Evolutionary conservation across 441 rosid genomes (phyloP), one percentile per base, ranked within the genome.

Genomic region (Aquilaria agallochum): DNA sequence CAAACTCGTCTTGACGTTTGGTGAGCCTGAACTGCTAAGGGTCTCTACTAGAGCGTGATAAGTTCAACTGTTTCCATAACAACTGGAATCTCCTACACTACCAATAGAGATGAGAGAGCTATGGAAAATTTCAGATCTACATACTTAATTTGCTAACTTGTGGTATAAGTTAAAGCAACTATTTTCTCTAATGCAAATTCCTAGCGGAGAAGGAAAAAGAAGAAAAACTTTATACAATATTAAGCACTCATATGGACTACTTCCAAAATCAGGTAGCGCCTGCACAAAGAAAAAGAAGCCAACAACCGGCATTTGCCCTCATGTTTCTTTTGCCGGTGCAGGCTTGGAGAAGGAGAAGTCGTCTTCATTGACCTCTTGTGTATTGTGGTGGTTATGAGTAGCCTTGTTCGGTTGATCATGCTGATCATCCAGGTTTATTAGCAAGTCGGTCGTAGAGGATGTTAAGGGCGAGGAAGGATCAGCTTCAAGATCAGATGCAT

Each of bases 401-500:
- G 72, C 54, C 63, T 75, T 82, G 2, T 64, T 58, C 13, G 34
- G 75, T n/a, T 62, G 65, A 27, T 67, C 76, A 65, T 69, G 62
- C 42, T 36, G 42, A 11, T n/a, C 53, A 46, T 80, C 80, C 31
- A 72, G 80, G 60, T 65, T 69, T 40, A 79, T 50, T 48, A 76
- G 67, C 62, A 77, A 77, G 63, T 73, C 74, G 55, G 62, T 4
- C 0, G 68, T 53, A 9, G 45, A 40, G 9, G 87, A 65, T 13
- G 83, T 53, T 42, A 66, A 42, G n/a, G 86, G 92, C 53, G 89
- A 81, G 59, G 72, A 60, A 3, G 80, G 63, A 31, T 85, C 92
- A 1, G 81, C 78, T 60, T 94, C 98, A 13, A 63, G 61, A 68
- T 89, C 96, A 0, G 95, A 87, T 60, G 62, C 42, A 3, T 81